Conservation (phyloP, 352 stramenopile genomes). For the Pythium sp. region DNA sequence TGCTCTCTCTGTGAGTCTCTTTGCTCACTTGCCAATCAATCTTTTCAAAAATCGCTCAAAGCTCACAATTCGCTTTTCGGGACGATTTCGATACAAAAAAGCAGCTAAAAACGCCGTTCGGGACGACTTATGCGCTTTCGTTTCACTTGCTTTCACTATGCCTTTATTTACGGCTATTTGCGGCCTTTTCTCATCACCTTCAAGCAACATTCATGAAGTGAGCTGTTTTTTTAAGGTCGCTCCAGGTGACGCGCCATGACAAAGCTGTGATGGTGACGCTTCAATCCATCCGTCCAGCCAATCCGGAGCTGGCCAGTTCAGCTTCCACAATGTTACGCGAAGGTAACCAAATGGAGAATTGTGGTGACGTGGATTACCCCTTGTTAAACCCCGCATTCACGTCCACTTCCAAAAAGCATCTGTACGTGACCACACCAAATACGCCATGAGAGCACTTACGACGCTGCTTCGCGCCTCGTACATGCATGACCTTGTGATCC, state of each 20-base stretch:
- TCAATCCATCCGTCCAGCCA: too few relatives aligned
- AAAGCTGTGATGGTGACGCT: too few relatives aligned
- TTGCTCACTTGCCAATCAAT: conserved; percentile 1
- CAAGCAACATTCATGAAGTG: not conserved
- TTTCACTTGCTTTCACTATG: too few relatives aligned
- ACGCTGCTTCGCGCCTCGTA: not conserved
- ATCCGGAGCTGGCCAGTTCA: not conserved
- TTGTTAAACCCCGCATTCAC: not conserved
- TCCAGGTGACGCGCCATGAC: not conserved
- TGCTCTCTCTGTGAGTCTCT: not conserved
- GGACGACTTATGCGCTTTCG: too few relatives aligned
- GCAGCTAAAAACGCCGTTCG: too few relatives aligned
- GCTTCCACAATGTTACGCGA: not conserved
- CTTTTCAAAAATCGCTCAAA: too few relatives aligned
- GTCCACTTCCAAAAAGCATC: not conserved
- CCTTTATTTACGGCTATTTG: too few relatives aligned
- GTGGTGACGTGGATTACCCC: not conserved
- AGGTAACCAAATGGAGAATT: not conserved
- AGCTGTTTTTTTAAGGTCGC: not conserved
- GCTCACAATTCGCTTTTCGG: too few relatives aligned
- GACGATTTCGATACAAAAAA: too few relatives aligned
- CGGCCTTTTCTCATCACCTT: too few relatives aligned
- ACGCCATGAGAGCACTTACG: not conserved
- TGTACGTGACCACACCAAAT: not conserved
- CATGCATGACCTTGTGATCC: not conserved